These are phyloP conservation scores for Capronia coronata DNA, from an alignment of 2,329 filamentous ascomycete genomes.

Conservation along the genomic window DNA sequence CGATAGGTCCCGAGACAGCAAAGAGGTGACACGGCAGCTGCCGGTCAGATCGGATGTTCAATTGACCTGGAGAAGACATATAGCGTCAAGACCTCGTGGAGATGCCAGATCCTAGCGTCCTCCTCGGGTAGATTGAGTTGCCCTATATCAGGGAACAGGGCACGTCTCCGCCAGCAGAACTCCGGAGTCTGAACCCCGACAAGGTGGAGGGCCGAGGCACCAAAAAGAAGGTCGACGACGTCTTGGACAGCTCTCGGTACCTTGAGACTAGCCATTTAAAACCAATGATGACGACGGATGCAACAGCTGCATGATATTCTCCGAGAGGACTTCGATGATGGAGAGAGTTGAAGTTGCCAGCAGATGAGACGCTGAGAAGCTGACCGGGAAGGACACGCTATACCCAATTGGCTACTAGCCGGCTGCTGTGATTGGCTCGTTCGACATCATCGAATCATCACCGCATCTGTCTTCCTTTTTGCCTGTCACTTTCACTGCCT, in stretches of 20 bases:
- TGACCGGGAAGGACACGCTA: neutral
- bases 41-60: neutral
- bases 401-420: neutral
- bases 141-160: neutral
- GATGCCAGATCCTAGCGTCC: slow-evolving; percentile 19
- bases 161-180: slow-evolving; percentile 1
- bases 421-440: slow-evolving; percentile 4
- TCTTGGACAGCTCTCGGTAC: too few species aligned
- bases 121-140: slow-evolving; percentile 18
- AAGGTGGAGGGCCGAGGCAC: too few species aligned
- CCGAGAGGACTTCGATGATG: neutral
- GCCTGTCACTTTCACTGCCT: neutral
- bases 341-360: neutral
- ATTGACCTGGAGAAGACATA: neutral
- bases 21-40: neutral
- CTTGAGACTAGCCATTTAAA: neutral
- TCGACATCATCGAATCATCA: slow-evolving; percentile 14
- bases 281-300: slow-evolving; percentile 4
- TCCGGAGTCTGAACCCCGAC: neutral
- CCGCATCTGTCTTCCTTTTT: neutral
- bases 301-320: neutral
- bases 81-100: neutral
- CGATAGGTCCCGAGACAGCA: neutral
- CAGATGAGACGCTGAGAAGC: neutral
- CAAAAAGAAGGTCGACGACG: too few species aligned